Conservation (phyloP, 2,329 filamentous ascomycete species). For the Sarocladium oryzae region DNA sequence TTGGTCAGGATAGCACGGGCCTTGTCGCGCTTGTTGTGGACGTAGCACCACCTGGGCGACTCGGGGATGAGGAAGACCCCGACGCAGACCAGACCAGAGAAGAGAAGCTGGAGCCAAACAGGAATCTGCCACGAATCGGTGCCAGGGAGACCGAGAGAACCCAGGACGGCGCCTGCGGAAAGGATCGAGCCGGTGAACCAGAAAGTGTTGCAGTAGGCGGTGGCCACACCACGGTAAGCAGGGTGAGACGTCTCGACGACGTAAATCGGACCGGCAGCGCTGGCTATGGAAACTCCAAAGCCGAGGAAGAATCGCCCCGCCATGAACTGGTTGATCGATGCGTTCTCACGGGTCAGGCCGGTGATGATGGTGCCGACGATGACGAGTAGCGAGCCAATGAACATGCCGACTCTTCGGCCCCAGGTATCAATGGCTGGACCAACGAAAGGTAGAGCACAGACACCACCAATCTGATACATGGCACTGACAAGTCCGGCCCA, state of each 20-base stretch:
- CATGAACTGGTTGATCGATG: conserved; percentile 34
- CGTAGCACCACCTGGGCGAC: conserved; percentile 35
- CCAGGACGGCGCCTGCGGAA: conserved; percentile 41
- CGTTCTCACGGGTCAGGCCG: not conserved
- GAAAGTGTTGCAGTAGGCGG: conserved; percentile 33
- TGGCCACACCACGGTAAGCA: conserved; percentile 33
- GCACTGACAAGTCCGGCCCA: conserved; percentile 42
- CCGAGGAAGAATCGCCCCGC: conserved; percentile 56
- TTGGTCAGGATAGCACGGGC: conserved; percentile 30
- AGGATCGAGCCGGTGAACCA: conserved; percentile 44
- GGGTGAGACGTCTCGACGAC: conserved; percentile 41
- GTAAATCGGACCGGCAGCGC: conserved; percentile 38
- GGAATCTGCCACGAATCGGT: conserved; percentile 34
- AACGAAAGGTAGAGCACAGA: conserved; percentile 38
- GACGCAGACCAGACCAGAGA: conserved; percentile 32
- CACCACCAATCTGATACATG: conserved; percentile 46
- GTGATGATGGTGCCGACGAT: conserved; percentile 27
- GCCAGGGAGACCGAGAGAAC: conserved; percentile 30
- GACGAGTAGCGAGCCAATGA: conserved; percentile 37
- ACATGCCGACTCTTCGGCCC: conserved; percentile 42
- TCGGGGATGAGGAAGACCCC: conserved; percentile 32
- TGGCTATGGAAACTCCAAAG: conserved; percentile 38
- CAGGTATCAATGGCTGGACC: conserved; percentile 40
- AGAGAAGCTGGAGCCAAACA: conserved; percentile 37
- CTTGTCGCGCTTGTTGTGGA: conserved; percentile 29